phyloP scores from a whole-genome alignment of 345 rosid species.

The Ricinus communis region DNA sequence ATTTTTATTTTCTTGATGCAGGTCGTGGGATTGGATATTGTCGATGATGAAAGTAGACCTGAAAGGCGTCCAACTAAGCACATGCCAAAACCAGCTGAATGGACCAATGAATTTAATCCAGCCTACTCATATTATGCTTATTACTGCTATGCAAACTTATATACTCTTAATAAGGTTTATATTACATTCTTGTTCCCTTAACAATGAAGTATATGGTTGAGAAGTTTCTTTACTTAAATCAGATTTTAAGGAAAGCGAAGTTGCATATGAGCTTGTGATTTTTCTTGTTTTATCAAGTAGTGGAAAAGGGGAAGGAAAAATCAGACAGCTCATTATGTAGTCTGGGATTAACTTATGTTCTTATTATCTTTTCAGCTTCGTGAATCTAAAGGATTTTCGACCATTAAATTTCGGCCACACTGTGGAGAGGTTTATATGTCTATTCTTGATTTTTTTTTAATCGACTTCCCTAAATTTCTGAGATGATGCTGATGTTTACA shows the following conservation, averaged over 20 bases:
- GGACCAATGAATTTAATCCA: conserved; percentile 59
- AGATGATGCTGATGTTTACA: conserved; percentile 19
- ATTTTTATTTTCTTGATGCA: conserved; percentile 25
- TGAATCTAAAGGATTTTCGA: conserved; percentile 56
- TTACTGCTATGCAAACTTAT: conserved; percentile 57
- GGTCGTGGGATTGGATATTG: conserved; percentile 63
- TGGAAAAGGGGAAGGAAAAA: background rate
- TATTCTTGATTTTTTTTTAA: background rate
- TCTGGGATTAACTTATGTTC: conserved; percentile 6
- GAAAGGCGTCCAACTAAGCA: conserved; percentile 64
- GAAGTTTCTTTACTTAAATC: conserved; percentile 1
- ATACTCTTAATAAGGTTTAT: conserved; percentile 48
- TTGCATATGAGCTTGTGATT: too few species aligned
- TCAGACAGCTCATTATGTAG: background rate
- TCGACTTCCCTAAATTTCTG: background rate
- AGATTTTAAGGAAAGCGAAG: background rate
- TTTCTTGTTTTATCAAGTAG: background rate
- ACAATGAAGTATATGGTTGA: background rate
- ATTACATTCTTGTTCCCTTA: conserved; percentile 4
- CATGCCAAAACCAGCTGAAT: conserved; percentile 55
- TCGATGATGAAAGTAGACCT: conserved; percentile 63
- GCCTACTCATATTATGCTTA: conserved; percentile 59
- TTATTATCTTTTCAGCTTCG: conserved; percentile 43
- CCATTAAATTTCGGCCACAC: conserved; percentile 57
- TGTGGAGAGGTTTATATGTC: conserved; percentile 51